These are phyloP conservation scores for Candida montana DNA, from an alignment of 805 yeast species.

Conservation along the genomic window DNA sequence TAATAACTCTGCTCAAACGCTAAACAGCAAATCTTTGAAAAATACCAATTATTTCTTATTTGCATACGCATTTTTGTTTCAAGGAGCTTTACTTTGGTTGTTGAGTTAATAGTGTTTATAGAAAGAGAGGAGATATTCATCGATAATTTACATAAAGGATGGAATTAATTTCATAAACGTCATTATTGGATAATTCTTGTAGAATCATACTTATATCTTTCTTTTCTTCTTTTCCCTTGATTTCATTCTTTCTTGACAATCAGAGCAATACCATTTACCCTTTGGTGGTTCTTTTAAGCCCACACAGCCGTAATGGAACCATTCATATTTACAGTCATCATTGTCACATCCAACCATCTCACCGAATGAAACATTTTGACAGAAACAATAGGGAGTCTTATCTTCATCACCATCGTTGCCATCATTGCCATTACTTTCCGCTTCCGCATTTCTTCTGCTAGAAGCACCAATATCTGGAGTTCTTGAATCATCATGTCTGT, in stretches of 20 bases:
- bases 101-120: conserved; percentile 31
- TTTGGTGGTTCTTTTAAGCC: conserved; percentile 84
- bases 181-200: too few relatives aligned
- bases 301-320: conserved; percentile 97
- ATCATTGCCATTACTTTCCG: conserved; percentile 7
- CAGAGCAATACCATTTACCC: conserved; percentile 93
- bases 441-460: background rate
- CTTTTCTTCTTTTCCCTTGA: conserved; percentile 22
- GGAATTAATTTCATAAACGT: background rate
- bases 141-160: too few relatives aligned
- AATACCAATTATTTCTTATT: conserved; percentile 84
- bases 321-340: conserved; percentile 79
- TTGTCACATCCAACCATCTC: conserved; percentile 97
- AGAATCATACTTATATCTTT: conserved; percentile 13
- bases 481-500: conserved; percentile 16
- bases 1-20: conserved; percentile 45
- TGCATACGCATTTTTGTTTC: conserved; percentile 77
- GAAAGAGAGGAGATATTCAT: background rate
- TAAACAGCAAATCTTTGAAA: conserved; percentile 64
- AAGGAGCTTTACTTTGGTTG: conserved; percentile 68
- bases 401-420: conserved; percentile 48
- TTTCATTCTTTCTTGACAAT: conserved; percentile 47
- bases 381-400: conserved; percentile 76
- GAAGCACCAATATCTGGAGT: conserved; percentile 8
- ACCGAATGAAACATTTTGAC: conserved; percentile 92